Evolutionary conservation across 257 asterid species (phyloP).

Genomic region (Solanum pinnatisectum): DNA sequence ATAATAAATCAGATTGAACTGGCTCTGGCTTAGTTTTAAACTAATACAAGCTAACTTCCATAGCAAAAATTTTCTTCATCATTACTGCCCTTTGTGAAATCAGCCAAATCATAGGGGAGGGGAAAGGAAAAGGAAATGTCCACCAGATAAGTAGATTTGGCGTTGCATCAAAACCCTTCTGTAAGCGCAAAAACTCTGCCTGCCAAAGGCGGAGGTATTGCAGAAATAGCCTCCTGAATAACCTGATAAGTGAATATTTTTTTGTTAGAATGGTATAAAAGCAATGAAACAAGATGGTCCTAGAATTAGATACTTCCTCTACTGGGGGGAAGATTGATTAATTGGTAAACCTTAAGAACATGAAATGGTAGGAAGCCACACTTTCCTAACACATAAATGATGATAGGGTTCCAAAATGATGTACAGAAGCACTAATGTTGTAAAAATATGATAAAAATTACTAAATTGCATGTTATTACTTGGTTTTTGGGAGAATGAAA

Average conservation of each 20-base stretch:
- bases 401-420: not conserved
- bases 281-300: not conserved
- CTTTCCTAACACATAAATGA: not conserved
- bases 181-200: conserved; percentile 81
- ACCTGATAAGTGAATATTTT: conserved; percentile 28
- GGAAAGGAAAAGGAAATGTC: not conserved
- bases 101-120: not conserved
- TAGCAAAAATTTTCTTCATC: not conserved
- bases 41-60: not conserved
- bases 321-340: not conserved
- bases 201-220: conserved; percentile 64
- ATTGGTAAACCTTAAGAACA: not conserved
- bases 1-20: not conserved
- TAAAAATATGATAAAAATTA: not conserved
- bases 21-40: not conserved
- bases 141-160: not conserved
- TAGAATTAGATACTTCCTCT: not conserved
- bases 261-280: not conserved
- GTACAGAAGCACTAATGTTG: not conserved
- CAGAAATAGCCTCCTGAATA: conserved; percentile 64
- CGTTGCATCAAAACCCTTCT: conserved; percentile 49
- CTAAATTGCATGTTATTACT: not conserved
- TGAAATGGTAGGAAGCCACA: not conserved
- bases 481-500: not conserved
- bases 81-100: not conserved